Conservation (phyloP, 768 basidiomycete species). For the Leccinum disarticulatum region DNA sequence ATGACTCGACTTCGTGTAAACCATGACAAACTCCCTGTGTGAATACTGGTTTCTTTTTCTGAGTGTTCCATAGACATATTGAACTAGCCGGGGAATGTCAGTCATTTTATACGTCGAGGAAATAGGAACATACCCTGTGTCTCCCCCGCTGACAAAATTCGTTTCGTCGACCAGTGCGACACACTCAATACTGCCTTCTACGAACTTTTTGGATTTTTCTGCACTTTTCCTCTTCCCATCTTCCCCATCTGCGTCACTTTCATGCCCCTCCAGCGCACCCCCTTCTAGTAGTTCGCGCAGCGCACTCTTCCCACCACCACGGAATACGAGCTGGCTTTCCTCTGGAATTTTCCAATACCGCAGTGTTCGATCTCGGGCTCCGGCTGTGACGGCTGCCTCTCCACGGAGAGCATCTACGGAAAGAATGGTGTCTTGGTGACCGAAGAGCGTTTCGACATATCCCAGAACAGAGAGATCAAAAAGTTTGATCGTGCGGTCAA, state of each 20-base stretch:
- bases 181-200: constrained; percentile 91
- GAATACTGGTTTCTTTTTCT: constrained; percentile 94
- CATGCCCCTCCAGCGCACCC: constrained; percentile 56
- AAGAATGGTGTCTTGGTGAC: constrained; percentile 89
- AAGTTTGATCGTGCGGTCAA: constrained; percentile 88
- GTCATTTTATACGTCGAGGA: neutral
- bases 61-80: constrained; percentile 88
- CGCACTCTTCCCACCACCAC: constrained; percentile 87
- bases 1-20: constrained; percentile 64
- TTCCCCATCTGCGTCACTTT: constrained; percentile 48
- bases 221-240: constrained; percentile 32
- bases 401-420: constrained; percentile 77
- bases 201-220: constrained; percentile 43
- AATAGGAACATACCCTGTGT: constrained; percentile 74
- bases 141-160: constrained; percentile 90
- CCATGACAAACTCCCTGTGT: constrained; percentile 88
- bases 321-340: constrained; percentile 92
- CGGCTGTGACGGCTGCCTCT: constrained; percentile 84
- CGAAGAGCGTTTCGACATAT: constrained; percentile 95
- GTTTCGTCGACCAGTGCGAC: constrained; percentile 95
- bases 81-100: constrained; percentile 42
- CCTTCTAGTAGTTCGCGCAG: constrained; percentile 82
- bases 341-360: constrained; percentile 97
- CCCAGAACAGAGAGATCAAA: constrained; percentile 84
- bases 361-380: constrained; percentile 87